Base-by-base conservation (phyloP, 2,329 filamentous ascomycete species). In the Phaeosphaeriaceae sp. region DNA sequence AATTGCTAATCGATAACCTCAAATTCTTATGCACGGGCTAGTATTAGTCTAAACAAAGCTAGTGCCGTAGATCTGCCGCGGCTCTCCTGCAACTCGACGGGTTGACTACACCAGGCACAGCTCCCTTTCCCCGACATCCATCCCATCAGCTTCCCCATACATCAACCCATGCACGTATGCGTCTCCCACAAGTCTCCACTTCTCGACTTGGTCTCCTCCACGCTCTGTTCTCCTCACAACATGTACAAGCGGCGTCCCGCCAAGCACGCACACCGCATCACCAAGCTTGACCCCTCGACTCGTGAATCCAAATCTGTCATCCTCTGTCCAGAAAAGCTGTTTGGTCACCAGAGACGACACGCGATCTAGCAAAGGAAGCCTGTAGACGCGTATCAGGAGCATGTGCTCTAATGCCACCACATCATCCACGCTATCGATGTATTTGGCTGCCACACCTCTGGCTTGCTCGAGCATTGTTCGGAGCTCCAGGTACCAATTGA, bases 131-230 rank as follows among this genome's bases (percentile, higher is more conserved):
- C 56, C 47, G 19, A 58, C 36, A 15, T 47, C 45, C 25, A 51
- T 49, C 7, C 25, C 42, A 53, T 62, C 60, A 40, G 45, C 55
- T 56, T 60, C 54, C 11, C 54, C 56, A 44, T 57, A 20, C 24
- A 60, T 57, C 46, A 57, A 19, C 2, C 48, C 41, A 49, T 54
- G 33, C 5, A 60, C 49, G 54, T 62, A 57, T 3, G 49, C 58
- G 31, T 60, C 56, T 7, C 55, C 54, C 10, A 61, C 48, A 7
- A 63, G 49, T 17, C 22, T 36, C 45, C 53, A 61, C n/a, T 52
- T 22, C 1, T 60, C 42, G 4, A 24, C 19, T 13, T 45, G 24
- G 11, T 48, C 36, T 7, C 24, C 21, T 19, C 22, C 40, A 0
- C 31, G 25, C n/a, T n/a, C n/a, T n/a, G n/a, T n/a, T n/a, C 25